A percentile compares a stretch with the other conserved stretches of the same genome.
Evolutionary conservation across 2,329 filamentous ascomycete genomes (phyloP).

Genomic region (Pestalotiopsis sp.): DNA sequence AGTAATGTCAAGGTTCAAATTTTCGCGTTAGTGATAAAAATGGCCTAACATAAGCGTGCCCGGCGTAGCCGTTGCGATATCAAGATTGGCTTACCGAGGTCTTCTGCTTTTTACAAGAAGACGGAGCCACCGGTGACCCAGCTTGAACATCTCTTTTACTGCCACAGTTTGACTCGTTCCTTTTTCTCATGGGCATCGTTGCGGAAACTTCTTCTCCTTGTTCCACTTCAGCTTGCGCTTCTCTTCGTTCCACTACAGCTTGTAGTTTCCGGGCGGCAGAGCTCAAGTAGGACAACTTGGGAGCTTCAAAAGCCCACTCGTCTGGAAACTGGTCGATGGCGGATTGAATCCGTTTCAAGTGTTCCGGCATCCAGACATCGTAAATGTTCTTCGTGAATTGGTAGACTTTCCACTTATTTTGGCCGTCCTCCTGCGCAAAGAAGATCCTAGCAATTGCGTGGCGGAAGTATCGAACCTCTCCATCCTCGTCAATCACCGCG

Average conservation of each 20-base stretch:
- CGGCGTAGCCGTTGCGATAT: not conserved
- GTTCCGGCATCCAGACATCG: slow-evolving; percentile 35
- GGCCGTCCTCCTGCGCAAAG: slow-evolving; percentile 34
- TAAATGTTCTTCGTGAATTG: slow-evolving; percentile 40
- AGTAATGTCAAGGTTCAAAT: not conserved
- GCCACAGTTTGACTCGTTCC: not conserved
- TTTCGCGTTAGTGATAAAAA: not conserved
- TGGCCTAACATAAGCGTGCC: not conserved
- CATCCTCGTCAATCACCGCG: slow-evolving; percentile 24
- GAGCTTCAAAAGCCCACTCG: slow-evolving; percentile 16
- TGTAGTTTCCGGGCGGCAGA: not conserved
- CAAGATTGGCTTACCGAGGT: not conserved
- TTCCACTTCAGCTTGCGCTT: not conserved
- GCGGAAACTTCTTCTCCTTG: not conserved
- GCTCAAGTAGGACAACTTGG: slow-evolving; percentile 12
- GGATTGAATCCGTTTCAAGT: slow-evolving; percentile 39
- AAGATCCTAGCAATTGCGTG: slow-evolving; percentile 36
- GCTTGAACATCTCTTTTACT: not conserved
- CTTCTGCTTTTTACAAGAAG: slow-evolving; percentile 10
- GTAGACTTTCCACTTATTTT: slow-evolving; percentile 39
- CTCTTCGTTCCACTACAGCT: not conserved
- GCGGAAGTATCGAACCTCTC: slow-evolving; percentile 40
- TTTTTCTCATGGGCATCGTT: not conserved
- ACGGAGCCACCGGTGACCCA: not conserved
- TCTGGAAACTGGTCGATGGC: slow-evolving; percentile 35